Base-by-base conservation (phyloP, 495 filamentous ascomycete genomes). In the Hypoxylon cercidicola region DNA sequence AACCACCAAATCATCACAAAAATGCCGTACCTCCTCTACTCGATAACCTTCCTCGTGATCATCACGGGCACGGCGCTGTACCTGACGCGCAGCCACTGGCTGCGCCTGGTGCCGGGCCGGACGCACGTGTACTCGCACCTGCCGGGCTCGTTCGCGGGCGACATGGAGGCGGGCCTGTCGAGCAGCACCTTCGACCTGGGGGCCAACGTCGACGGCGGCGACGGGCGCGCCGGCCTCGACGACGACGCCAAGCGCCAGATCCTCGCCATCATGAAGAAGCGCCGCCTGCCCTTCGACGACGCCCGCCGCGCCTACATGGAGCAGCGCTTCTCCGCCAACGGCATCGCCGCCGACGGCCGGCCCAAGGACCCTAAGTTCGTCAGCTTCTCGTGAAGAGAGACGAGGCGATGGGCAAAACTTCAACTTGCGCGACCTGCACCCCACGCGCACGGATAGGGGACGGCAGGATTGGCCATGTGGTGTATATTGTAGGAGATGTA, bases 351-450 rank as follows among this genome's bases (percentile, higher is more conserved):
- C 13, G 96, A 98, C 75, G 95, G 96, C 32, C 78, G 87, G 70
- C 95, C 95, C 49, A 87, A 87, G 74, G 95, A 97, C 83, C 92
- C 93, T 56, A 97, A 96, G 81, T 96, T 96, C 72, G 92, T 97
- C 10, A 93, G 90, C 55, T 97, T 97, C 76, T 95, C 91, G 21
- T 96, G 51, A 73, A 23, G 23, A 12, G 16, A 1, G 28, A n/a
- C 4, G 11, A 5, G 40, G 15, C n/a, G 11, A 19, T 43, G 15
- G 16, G 44, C 11, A 23, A 32, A 32, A 7, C 30, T 32, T 32
- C 1, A 11, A 32, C 30, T 25, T 25, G 5, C 5, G 2, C 23
- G 23, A 25, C 23, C 2, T 25, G 5, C 23, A 2, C 7, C 30
- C 25, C 25, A 3, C 25, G 25, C 25, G 30, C 30, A 7, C 30